These are phyloP conservation scores for Pythium aristosporum DNA, from an alignment of 352 stramenopile species.

Conservation along the genomic window DNA sequence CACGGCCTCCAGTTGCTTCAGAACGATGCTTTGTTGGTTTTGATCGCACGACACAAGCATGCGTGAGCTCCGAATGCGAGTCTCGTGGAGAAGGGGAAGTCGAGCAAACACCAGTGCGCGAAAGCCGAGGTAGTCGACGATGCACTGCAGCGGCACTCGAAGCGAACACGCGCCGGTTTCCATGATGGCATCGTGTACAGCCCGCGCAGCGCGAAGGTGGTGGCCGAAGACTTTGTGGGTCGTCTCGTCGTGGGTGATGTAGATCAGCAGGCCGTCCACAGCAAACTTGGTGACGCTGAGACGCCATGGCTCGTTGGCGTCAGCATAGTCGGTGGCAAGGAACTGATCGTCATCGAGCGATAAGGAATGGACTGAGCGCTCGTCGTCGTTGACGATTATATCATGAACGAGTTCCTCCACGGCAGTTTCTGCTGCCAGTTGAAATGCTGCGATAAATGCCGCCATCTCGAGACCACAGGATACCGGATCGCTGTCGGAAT, in stretches of 20 bases:
- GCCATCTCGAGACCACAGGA: slow-evolving; percentile 29
- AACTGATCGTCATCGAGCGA: slow-evolving; percentile 35
- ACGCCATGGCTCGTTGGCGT: slow-evolving; percentile 6
- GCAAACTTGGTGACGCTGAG: slow-evolving; percentile 30
- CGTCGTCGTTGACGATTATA: slow-evolving; percentile 27
- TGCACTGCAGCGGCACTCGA: slow-evolving; percentile 54
- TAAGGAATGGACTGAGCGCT: slow-evolving; percentile 25
- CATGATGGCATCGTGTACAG: slow-evolving; percentile 27
- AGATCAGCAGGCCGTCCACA: slow-evolving; percentile 36
- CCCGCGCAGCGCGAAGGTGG: slow-evolving; percentile 46
- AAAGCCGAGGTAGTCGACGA: slow-evolving; percentile 59
- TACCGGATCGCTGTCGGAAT: background rate
- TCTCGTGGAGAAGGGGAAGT: background rate
- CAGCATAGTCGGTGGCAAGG: slow-evolving; percentile 35
- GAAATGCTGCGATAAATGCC: slow-evolving; percentile 38
- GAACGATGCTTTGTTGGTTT: background rate
- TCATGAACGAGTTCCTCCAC: slow-evolving; percentile 39
- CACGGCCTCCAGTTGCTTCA: background rate
- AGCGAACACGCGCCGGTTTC: slow-evolving; percentile 14
- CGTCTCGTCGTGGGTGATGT: slow-evolving; percentile 26
- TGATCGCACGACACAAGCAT: slow-evolving; percentile 3
- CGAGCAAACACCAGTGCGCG: slow-evolving; percentile 44
- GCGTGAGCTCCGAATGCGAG: slow-evolving; percentile 23
- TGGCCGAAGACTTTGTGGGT: slow-evolving; percentile 38
- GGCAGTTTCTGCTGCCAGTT: slow-evolving; percentile 31